Conservation (phyloP, 1,284 basidiomycete genomes). For the Sporisorium exsertum region DNA sequence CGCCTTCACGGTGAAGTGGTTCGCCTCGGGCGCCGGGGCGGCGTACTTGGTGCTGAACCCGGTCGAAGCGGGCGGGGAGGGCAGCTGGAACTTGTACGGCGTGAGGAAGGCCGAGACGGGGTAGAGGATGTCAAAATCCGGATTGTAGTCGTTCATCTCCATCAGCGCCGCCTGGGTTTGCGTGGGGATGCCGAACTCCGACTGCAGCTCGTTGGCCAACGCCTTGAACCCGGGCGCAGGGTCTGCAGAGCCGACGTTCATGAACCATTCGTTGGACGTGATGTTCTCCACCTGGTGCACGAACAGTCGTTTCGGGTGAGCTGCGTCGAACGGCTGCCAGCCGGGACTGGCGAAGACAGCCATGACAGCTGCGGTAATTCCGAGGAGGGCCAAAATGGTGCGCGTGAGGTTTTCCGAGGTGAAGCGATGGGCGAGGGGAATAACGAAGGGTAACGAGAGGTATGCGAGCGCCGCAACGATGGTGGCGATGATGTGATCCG, state of each 20-base stretch:
- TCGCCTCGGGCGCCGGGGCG: constrained; percentile 26
- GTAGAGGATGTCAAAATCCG: constrained; percentile 75
- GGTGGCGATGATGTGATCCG: constrained; percentile 88
- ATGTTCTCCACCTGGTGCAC: constrained; percentile 86
- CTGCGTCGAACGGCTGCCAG: constrained; percentile 80
- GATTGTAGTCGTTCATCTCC: constrained; percentile 66
- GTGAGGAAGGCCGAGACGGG: constrained; percentile 78
- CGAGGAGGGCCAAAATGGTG: constrained; percentile 73
- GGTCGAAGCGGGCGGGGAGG: constrained; percentile 67
- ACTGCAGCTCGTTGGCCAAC: constrained; percentile 77
- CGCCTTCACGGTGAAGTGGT: constrained; percentile 75
- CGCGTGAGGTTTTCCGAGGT: constrained; percentile 69
- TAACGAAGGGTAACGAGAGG: constrained; percentile 75
- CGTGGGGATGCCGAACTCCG: constrained; percentile 74
- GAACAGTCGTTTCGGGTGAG: constrained; percentile 89
- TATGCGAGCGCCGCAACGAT: constrained; percentile 72
- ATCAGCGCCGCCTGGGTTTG: constrained; percentile 59
- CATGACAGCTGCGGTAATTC: constrained; percentile 72
- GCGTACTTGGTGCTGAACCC: constrained; percentile 38
- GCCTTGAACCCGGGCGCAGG: constrained; percentile 79
- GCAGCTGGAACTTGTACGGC: constrained; percentile 79
- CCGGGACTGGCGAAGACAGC: constrained; percentile 75
- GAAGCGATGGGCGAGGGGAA: constrained; percentile 80
- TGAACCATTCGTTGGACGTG: constrained; percentile 77
- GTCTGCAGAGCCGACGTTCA: constrained; percentile 88